Conservation (phyloP, 768 basidiomycete genomes). For the Kondoa subrosea region DNA sequence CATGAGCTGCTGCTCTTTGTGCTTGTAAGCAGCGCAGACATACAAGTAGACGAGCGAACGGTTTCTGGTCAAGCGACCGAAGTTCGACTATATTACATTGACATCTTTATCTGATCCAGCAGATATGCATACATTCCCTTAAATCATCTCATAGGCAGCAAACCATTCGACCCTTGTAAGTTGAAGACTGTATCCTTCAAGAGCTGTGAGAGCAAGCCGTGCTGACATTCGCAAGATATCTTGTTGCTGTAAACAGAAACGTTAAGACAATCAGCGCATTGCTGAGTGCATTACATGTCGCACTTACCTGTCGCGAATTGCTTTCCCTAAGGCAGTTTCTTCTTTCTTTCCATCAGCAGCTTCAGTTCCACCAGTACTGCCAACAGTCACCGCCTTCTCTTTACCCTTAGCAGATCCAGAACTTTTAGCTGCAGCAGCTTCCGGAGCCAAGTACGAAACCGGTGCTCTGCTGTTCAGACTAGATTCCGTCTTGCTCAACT, state of each 20-base stretch:
- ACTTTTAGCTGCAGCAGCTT: constrained; percentile 32
- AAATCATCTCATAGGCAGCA: not conserved
- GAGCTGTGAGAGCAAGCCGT: not conserved
- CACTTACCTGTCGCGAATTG: constrained; percentile 63
- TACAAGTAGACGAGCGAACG: too few species aligned
- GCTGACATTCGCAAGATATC: constrained; percentile 4
- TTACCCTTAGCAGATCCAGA: constrained; percentile 36
- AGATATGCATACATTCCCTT: not conserved
- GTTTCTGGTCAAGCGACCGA: too few species aligned
- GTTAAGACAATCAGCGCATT: not conserved
- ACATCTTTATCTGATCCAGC: not conserved
- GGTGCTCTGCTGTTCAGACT: constrained; percentile 23
- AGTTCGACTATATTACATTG: not conserved
- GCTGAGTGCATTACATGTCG: not conserved
- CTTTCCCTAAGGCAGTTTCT: constrained; percentile 68
- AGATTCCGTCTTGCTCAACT: constrained; percentile 39
- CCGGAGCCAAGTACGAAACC: constrained; percentile 41
- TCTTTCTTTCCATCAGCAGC: constrained; percentile 51
- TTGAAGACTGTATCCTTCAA: constrained; percentile 7
- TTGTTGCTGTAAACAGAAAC: not conserved
- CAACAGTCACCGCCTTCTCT: constrained; percentile 25
- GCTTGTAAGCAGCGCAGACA: too few species aligned
- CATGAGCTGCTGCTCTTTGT: too few species aligned
- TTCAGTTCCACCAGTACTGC: constrained; percentile 6
- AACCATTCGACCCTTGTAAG: not conserved